phyloP scores from a whole-genome alignment of 2,329 filamentous ascomycete genomes.

The Onygena corvina region DNA sequence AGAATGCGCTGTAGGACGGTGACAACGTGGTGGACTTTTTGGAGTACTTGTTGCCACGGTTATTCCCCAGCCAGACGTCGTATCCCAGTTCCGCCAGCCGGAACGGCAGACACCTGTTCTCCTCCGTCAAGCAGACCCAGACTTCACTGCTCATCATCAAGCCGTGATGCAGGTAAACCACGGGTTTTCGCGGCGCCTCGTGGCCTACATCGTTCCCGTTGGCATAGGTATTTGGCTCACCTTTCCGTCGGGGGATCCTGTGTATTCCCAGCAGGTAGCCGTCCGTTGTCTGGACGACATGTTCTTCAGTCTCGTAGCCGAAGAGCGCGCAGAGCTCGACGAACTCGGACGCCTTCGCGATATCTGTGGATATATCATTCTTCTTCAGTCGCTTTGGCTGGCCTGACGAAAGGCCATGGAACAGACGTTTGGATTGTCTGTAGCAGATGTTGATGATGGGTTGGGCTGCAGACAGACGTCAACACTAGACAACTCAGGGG shows the following conservation, averaged over 20 bases:
- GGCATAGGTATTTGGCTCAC: constrained; percentile 66
- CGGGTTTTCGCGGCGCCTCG: constrained; percentile 60
- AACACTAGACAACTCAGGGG: not conserved
- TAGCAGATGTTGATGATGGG: constrained; percentile 76
- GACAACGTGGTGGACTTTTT: constrained; percentile 76
- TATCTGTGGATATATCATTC: constrained; percentile 58
- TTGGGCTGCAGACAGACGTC: constrained; percentile 43
- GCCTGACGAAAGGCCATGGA: constrained; percentile 64
- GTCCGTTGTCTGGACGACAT: constrained; percentile 87
- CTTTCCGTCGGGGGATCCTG: constrained; percentile 67
- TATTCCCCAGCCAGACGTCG: constrained; percentile 97
- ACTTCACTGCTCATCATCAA: constrained; percentile 98
- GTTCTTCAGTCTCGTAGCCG: constrained; percentile 90
- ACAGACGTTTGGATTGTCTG: constrained; percentile 64
- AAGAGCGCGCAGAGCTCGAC: constrained; percentile 83
- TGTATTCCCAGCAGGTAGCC: constrained; percentile 87
- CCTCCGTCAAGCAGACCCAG: constrained; percentile 86
- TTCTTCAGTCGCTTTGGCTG: constrained; percentile 53
- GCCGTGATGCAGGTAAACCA: constrained; percentile 90
- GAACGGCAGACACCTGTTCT: constrained; percentile 76
- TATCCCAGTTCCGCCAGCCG: constrained; percentile 80
- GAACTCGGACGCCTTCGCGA: constrained; percentile 83
- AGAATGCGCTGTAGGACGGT: constrained; percentile 67
- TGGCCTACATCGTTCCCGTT: constrained; percentile 43
- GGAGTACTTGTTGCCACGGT: constrained; percentile 96